phyloP scores from a whole-genome alignment of 345 rosid genomes.

The Microcos paniculata region DNA sequence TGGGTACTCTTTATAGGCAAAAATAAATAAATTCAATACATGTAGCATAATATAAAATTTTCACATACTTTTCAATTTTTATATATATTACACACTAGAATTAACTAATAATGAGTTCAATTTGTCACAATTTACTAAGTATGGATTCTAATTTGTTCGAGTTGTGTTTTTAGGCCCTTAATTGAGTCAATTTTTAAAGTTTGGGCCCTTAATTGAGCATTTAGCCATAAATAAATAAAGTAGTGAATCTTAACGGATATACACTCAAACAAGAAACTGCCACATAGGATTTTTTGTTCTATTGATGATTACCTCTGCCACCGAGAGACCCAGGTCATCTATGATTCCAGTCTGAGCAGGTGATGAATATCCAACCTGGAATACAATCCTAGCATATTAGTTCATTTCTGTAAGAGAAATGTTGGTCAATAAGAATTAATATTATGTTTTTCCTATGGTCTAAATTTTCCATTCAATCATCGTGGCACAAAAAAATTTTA shows the following conservation, averaged over 20 bases:
- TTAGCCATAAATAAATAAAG: too few species aligned
- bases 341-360: conserved; percentile 81
- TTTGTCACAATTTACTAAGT: too few species aligned
- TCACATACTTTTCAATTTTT: too few species aligned
- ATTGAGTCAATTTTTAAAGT: too few species aligned
- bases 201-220: too few species aligned
- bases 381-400: conserved; percentile 9
- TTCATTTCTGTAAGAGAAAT: not conserved
- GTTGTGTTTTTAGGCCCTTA: too few species aligned
- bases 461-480: not conserved
- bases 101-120: too few species aligned
- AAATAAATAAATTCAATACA: too few species aligned
- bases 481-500: not conserved
- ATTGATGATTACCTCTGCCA: conserved; percentile 47
- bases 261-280: too few species aligned
- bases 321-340: conserved; percentile 58
- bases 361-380: conserved; percentile 83
- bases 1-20: not conserved
- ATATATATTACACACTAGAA: too few species aligned
- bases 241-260: not conserved
- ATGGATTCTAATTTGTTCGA: too few species aligned
- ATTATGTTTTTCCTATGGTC: not conserved
- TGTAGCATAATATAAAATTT: too few species aligned
- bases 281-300: not conserved
- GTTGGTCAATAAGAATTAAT: not conserved